phyloP scores from a whole-genome alignment of 106 monocot species.

The Phalaenopsis aphrodite region DNA sequence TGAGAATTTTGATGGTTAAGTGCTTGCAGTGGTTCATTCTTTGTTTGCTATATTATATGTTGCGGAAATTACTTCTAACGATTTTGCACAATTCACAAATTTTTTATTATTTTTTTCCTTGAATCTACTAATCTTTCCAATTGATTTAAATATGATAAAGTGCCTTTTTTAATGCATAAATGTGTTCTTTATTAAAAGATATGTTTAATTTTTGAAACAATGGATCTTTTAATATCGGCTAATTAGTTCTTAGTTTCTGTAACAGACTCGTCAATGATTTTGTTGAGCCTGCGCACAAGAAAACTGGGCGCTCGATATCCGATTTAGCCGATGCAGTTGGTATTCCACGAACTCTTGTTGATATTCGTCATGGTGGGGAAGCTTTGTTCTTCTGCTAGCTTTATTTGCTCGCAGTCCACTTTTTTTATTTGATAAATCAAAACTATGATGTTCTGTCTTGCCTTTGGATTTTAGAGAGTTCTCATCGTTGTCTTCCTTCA shows the following conservation, averaged over 20 bases:
- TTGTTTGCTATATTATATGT: background rate
- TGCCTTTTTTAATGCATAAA: background rate
- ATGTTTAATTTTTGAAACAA: background rate
- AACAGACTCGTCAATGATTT: slow-evolving; percentile 82
- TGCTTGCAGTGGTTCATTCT: background rate
- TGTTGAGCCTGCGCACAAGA: slow-evolving; percentile 63
- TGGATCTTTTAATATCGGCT: background rate
- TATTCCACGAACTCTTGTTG: slow-evolving; percentile 78
- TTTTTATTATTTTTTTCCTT: background rate
- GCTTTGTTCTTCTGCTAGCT: background rate
- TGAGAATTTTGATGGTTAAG: background rate
- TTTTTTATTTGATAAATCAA: background rate
- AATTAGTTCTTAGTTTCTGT: background rate
- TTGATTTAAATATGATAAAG: background rate
- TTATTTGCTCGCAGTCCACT: background rate
- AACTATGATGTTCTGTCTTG: background rate
- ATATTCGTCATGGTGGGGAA: slow-evolving; percentile 87
- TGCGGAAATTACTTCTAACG: background rate
- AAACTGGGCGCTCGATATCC: slow-evolving; percentile 69
- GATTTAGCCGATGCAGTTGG: slow-evolving; percentile 73
- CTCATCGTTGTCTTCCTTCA: slow-evolving; percentile 78
- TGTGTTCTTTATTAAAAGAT: background rate
- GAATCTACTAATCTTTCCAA: background rate
- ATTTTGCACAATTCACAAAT: background rate
- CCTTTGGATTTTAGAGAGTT: slow-evolving; percentile 55